Evolutionary conservation across 2,329 filamentous ascomycete species (phyloP), one percentile per base, ranked within the genome.

Genomic region (Corynespora cassiicola): DNA sequence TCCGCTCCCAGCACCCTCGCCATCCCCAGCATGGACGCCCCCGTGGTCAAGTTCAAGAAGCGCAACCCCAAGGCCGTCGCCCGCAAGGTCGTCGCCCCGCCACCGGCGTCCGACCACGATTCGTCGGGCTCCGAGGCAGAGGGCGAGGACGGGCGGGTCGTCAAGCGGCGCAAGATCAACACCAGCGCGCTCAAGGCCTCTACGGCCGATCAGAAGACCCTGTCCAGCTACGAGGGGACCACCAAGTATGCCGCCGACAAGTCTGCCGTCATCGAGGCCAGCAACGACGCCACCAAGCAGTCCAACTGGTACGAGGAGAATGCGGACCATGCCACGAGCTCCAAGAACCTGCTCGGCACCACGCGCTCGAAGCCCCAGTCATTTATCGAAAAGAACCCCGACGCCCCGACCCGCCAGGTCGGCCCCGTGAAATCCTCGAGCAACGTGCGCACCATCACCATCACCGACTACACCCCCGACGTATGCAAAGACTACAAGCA

Each of bases 401-500:
- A 95, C 63, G 85, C 87, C 6, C 81, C 84, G 2, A 74, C 71
- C 18, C 79, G 84, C 48, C 77, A 81, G 22, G 86, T 96, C 19
- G 94, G 94, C 0, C 94, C 94, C 0, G 79, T 95, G 46, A 96
- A 96, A 69, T 87, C 88, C 1, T 80, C 92, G 0, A 88, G 88
- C 1, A 97, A 97, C 58, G 85, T 99, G 39, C 84, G 94, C 34
- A 95, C 88, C 2, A 86, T 95, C 49, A 97, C 91, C 0, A 80
- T 92, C 6, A 95, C 84, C 20, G 94, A 99, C 63, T 97, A 89
- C 63, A 86, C 88, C 0, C 90, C 92, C 0, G 92, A 97, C 52
- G 88, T 95, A 0, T 99, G 94, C 71, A 97, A 97, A 67, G 94
- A 97, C 63, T 94, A 89, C 69, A 92, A 92, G 54, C 80, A 88